These are phyloP conservation scores for Phytopythium litorale DNA, from an alignment of 352 stramenopile species.

Conservation along the genomic window DNA sequence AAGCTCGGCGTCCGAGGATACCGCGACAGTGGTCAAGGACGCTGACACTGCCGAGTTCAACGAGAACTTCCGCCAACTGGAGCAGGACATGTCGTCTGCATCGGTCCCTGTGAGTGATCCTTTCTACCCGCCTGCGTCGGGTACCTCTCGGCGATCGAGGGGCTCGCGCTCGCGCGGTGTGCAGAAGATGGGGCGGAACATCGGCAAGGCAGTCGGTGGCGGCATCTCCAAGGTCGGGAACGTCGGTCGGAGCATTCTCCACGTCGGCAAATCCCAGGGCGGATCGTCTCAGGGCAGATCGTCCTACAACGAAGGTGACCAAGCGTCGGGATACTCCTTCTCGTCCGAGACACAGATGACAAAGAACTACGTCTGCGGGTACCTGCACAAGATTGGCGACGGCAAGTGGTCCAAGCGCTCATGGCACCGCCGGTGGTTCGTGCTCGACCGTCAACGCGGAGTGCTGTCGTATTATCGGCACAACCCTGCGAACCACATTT, in stretches of 20 bases:
- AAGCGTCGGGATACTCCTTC: conserved; percentile 47
- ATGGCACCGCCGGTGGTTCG: conserved; percentile 85
- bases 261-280: conserved; percentile 52
- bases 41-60: conserved; percentile 14
- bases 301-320: conserved; percentile 21
- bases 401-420: conserved; percentile 80
- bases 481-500: conserved; percentile 74
- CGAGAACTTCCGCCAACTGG: conserved; percentile 8
- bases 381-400: conserved; percentile 84
- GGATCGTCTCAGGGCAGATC: conserved; percentile 14
- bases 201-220: conserved; percentile 72
- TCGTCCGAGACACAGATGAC: conserved; percentile 76
- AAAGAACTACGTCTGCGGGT: conserved; percentile 79
- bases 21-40: conserved; percentile 30
- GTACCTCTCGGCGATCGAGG: conserved; percentile 12
- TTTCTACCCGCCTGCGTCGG: conserved; percentile 15
- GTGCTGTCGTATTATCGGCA: conserved; percentile 80
- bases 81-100: conserved; percentile 2
- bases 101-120: conserved; percentile 15
- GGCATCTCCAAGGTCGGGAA: conserved; percentile 78
- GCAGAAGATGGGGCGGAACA: conserved; percentile 73
- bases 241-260: conserved; percentile 72
- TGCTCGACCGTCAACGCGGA: conserved; percentile 67
- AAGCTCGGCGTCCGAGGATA: conserved; percentile 18
- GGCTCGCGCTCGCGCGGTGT: conserved; percentile 39